Evolutionary conservation across 148 eudicot genomes (phyloP).

Genomic region (Salicornia ramosissima): DNA sequence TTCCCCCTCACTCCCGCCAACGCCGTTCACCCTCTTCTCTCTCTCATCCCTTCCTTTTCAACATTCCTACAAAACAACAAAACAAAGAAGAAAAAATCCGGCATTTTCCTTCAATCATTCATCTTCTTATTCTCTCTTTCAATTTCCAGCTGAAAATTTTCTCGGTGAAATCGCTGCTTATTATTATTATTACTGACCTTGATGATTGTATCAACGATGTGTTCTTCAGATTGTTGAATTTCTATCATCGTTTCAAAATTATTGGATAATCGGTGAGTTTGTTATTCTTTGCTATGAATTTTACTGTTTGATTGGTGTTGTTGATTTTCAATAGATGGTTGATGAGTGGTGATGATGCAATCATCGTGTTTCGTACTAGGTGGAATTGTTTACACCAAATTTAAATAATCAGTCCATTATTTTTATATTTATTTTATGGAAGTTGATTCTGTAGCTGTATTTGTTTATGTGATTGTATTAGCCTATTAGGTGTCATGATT

Average conservation of each 20-base stretch:
- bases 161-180: background rate
- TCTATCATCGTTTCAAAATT: background rate
- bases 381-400: constrained; percentile 1
- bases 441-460: background rate
- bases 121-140: background rate
- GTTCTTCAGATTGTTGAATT: background rate
- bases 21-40: constrained; percentile 26
- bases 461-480: background rate
- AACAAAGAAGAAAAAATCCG: too few species aligned
- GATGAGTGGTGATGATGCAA: background rate
- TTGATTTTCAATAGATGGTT: background rate
- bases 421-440: background rate
- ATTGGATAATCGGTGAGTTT: constrained; percentile 7
- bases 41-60: background rate
- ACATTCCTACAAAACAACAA: background rate
- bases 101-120: background rate
- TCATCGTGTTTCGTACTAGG: constrained; percentile 10
- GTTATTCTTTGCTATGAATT: background rate
- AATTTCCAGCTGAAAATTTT: too few species aligned
- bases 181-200: background rate
- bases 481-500: background rate
- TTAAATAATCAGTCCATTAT: too few species aligned
- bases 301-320: too few species aligned
- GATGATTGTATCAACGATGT: background rate
- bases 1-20: constrained; percentile 23